Evolutionary conservation across 805 yeast genomes (phyloP).

Genomic region (Clavispora fructus): DNA sequence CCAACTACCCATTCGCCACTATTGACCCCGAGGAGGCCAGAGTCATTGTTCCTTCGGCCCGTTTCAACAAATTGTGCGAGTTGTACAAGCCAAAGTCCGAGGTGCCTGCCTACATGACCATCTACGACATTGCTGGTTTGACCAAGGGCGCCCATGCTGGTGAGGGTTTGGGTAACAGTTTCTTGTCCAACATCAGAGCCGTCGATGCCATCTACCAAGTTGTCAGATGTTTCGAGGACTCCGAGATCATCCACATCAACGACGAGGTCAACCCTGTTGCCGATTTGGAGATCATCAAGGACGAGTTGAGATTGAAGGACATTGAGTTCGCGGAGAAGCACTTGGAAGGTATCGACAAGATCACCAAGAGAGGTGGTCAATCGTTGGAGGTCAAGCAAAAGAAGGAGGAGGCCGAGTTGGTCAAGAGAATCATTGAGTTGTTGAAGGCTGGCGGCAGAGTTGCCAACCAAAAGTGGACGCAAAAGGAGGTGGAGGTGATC

Average conservation of each 20-base stretch:
- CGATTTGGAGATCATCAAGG: constrained; percentile 86
- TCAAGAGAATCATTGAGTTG: constrained; percentile 65
- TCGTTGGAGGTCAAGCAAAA: constrained; percentile 82
- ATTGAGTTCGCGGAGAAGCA: constrained; percentile 88
- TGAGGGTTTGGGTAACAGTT: constrained; percentile 71
- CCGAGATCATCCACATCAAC: constrained; percentile 95
- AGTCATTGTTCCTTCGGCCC: constrained; percentile 20
- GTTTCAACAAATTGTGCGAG: constrained; percentile 26
- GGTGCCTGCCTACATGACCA: constrained; percentile 23
- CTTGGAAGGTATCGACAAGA: constrained; percentile 70
- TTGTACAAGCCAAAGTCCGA: constrained; percentile 42
- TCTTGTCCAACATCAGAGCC: constrained; percentile 60
- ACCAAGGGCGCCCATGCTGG: constrained; percentile 55
- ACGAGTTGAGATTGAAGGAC: constrained; percentile 93
- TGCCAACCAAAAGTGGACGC: constrained; percentile 81
- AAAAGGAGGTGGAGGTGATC: constrained; percentile 86
- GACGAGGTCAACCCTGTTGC: constrained; percentile 83
- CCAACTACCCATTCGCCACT: constrained; percentile 66
- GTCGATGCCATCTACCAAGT: constrained; percentile 71
- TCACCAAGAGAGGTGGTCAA: constrained; percentile 84
- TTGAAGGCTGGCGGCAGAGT: constrained; percentile 85
- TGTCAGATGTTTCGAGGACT: constrained; percentile 74
- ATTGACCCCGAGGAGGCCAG: constrained; percentile 62
- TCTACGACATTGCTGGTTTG: constrained; percentile 40
- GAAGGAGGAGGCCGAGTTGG: constrained; percentile 77